Conservation (phyloP, 176 grass and related monocot genomes). For the Zizania latifolia region DNA sequence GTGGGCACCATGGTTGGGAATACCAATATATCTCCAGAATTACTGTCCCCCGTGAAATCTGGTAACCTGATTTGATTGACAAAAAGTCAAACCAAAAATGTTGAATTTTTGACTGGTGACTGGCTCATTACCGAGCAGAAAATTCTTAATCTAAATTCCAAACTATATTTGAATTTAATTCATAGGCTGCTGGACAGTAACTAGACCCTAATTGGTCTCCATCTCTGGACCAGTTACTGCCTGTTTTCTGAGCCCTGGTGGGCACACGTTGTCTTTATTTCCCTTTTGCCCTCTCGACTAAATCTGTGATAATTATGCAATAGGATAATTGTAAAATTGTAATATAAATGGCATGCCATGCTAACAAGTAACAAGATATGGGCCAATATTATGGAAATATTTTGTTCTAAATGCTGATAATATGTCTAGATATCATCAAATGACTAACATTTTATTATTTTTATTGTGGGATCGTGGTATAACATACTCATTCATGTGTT, state of each 20-base stretch:
- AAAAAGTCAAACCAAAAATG: no score
- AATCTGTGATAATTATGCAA: neutral
- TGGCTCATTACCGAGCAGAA: no score
- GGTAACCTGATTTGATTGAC: no score
- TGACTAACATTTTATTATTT: neutral
- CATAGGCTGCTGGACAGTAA: no score
- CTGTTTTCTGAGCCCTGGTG: neutral
- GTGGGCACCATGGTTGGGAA: no score
- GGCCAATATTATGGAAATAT: neutral
- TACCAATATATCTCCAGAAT: no score
- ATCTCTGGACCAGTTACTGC: neutral
- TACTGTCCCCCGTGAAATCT: no score
- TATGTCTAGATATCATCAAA: neutral
- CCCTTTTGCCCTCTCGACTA: neutral
- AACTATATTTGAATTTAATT: no score
- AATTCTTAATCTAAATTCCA: no score
- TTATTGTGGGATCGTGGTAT: neutral
- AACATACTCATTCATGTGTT: conserved; percentile 1
- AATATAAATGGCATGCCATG: neutral
- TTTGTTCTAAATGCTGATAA: neutral
- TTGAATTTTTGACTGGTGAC: no score
- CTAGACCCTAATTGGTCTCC: no score
- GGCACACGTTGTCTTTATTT: neutral
- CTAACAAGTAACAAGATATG: neutral
- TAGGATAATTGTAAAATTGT: neutral